Evolutionary conservation across 1,139 yeast genomes (phyloP).

Genomic region (Torulaspora globosa): DNA sequence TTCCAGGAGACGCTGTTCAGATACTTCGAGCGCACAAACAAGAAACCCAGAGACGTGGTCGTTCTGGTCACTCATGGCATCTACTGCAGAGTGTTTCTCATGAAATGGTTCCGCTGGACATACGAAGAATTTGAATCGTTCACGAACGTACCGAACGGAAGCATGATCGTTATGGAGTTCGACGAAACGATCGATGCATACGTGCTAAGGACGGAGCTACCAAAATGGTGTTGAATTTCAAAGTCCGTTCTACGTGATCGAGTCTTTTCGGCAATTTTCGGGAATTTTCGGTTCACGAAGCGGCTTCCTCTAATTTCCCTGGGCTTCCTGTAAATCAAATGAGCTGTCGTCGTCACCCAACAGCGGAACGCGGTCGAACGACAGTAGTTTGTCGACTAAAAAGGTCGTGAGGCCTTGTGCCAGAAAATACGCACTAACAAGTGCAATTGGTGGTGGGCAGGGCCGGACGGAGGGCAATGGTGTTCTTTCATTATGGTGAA

Average conservation of each 20-base stretch:
- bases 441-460: conserved; percentile 4
- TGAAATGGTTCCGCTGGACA: conserved; percentile 93
- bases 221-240: conserved; percentile 45
- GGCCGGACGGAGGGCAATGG: conserved; percentile 1
- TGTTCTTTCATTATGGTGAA: not conserved
- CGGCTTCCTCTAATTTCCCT: conserved; percentile 4
- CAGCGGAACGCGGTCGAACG: conserved; percentile 1
- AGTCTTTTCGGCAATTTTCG: no score
- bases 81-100: conserved; percentile 85
- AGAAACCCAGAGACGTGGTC: conserved; percentile 44
- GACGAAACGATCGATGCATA: conserved; percentile 45
- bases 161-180: conserved; percentile 71
- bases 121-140: conserved; percentile 83
- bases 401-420: not conserved
- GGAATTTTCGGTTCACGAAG: not conserved
- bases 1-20: conserved; percentile 83
- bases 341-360: conserved; percentile 7
- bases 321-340: conserved; percentile 5
- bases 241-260: not conserved
- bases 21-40: conserved; percentile 51
- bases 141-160: conserved; percentile 79
- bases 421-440: not conserved
- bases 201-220: conserved; percentile 49
- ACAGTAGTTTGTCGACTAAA: not conserved
- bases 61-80: conserved; percentile 90